These are phyloP conservation scores for Russula foetens DNA, from an alignment of 768 basidiomycete species.

Conservation along the genomic window DNA sequence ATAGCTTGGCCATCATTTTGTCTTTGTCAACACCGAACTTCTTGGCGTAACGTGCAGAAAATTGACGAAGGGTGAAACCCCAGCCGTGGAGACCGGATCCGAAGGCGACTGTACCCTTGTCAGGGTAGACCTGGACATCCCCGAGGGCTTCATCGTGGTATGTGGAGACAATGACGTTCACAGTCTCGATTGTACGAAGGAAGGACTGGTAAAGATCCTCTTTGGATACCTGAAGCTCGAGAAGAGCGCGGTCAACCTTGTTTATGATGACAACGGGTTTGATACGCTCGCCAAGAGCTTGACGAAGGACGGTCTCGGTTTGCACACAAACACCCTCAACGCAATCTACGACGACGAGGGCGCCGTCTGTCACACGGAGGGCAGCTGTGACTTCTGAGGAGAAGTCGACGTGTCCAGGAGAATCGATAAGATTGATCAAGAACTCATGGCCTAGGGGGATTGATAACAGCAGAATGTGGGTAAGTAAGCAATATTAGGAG, in stretches of 20 bases:
- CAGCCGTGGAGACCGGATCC: constrained; percentile 99
- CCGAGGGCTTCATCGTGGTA: constrained; percentile 92
- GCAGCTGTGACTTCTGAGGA: constrained; percentile 99
- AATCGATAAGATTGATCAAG: constrained; percentile 99
- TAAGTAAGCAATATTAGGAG: constrained; percentile 3
- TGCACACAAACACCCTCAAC: constrained; percentile 99
- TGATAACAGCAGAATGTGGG: background rate
- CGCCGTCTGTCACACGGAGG: constrained; percentile 99
- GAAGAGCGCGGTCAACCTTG: constrained; percentile 99
- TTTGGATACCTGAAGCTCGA: constrained; percentile 96
- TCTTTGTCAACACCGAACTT: constrained; percentile 99
- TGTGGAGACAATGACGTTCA: constrained; percentile 98
- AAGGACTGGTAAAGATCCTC: constrained; percentile 98
- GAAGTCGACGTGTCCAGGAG: constrained; percentile 99
- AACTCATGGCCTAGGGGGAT: constrained; percentile 69
- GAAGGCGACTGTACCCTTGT: constrained; percentile 96
- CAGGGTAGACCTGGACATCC: constrained; percentile 98
- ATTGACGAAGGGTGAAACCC: constrained; percentile 98
- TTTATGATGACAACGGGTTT: constrained; percentile 99
- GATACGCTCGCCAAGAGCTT: constrained; percentile 96
- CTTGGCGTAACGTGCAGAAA: constrained; percentile 90
- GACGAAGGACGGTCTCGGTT: constrained; percentile 98
- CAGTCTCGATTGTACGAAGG: constrained; percentile 92
- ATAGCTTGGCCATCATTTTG: constrained; percentile 96
- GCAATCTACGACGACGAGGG: constrained; percentile 98